These are phyloP conservation scores for Euphorbia pulcherrima DNA, from an alignment of 345 rosid genomes.

Conservation along the genomic window DNA sequence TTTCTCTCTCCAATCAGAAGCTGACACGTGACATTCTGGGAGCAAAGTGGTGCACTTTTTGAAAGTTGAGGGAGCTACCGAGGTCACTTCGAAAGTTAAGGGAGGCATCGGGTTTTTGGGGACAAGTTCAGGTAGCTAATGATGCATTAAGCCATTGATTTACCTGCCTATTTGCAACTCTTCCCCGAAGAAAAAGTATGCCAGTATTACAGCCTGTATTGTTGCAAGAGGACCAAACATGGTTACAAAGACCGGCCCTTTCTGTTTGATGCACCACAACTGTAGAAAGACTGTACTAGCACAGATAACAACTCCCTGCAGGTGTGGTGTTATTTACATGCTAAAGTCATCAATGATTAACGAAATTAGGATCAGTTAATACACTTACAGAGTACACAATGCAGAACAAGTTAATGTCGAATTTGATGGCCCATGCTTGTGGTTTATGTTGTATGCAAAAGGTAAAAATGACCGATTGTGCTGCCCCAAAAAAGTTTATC, in stretches of 20 bases:
- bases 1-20: no score
- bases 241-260: constrained; percentile 34
- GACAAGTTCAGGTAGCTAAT: no score
- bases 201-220: constrained; percentile 19
- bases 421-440: constrained; percentile 19
- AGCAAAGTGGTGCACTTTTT: no score
- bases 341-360: background rate
- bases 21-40: no score
- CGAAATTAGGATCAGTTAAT: background rate
- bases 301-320: constrained; percentile 19
- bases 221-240: constrained; percentile 27
- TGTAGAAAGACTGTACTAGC: constrained; percentile 14
- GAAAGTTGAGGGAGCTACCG: no score
- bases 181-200: constrained; percentile 32
- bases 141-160: no score
- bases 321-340: background rate
- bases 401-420: constrained; percentile 16
- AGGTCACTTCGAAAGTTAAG: no score
- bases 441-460: constrained; percentile 13
- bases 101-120: no score
- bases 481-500: constrained; percentile 28
- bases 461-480: constrained; percentile 30
- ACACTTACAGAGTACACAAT: constrained; percentile 21
- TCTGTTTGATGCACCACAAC: constrained; percentile 29
- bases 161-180: constrained; percentile 26